Percentiles rank a stretch among this genome's conserved stretches.
These are phyloP conservation scores for Talaromyces liani DNA, from an alignment of 495 filamentous ascomycete species.

Conservation along the genomic window DNA sequence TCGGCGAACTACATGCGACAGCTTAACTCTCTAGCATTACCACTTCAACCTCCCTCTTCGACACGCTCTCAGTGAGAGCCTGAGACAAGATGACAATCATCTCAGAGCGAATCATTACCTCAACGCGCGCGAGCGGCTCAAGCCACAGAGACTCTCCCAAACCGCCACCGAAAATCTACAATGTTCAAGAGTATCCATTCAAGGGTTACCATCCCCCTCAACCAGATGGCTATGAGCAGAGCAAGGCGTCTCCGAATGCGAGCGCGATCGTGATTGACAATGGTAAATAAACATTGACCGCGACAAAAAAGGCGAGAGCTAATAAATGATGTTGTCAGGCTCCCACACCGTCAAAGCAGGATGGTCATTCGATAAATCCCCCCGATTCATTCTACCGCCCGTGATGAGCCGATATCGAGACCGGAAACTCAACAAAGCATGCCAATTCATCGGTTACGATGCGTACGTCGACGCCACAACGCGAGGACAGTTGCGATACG, in stretches of 20 bases:
- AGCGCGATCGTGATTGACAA: constrained; percentile 96
- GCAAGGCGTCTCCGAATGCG: constrained; percentile 42
- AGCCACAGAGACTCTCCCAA: constrained; percentile 34
- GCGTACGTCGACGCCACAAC: constrained; percentile 91
- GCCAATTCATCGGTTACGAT: constrained; percentile 84
- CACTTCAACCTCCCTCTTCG: not conserved
- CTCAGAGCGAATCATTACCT: constrained; percentile 33
- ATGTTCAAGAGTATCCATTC: constrained; percentile 68
- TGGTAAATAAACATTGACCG: constrained; percentile 44
- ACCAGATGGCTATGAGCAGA: constrained; percentile 57
- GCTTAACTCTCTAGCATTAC: constrained; percentile 1
- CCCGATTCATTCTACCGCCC: constrained; percentile 73
- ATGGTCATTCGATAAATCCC: constrained; percentile 82
- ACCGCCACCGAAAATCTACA: constrained; percentile 41
- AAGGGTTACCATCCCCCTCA: constrained; percentile 63
- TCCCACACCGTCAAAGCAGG: constrained; percentile 84
- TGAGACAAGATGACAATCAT: constrained; percentile 41
- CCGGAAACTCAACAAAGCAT: constrained; percentile 80
- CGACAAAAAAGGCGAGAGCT: not conserved
- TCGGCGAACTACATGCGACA: not conserved
- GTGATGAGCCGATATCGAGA: constrained; percentile 92
- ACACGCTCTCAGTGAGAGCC: not conserved
- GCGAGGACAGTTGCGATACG: constrained; percentile 78
- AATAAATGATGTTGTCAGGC: constrained; percentile 40
- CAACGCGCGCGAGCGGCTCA: constrained; percentile 24